These are phyloP conservation scores for Fusarium sp. DNA, from an alignment of 2,329 filamentous ascomycete genomes.

Conservation along the genomic window DNA sequence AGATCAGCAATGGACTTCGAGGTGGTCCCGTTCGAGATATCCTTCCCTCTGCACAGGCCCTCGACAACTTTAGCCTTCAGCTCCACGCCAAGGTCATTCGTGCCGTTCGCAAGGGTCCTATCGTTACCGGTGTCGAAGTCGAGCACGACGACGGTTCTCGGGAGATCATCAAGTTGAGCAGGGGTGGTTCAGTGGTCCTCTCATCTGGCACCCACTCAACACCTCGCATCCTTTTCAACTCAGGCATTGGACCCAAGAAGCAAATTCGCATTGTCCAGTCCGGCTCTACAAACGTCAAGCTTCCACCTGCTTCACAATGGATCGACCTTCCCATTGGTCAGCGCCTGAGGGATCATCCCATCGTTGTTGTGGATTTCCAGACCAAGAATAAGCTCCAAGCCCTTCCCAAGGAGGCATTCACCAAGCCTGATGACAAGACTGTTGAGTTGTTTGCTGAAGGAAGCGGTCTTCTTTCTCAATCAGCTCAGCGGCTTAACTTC, in stretches of 20 bases:
- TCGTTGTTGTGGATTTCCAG: constrained; percentile 48
- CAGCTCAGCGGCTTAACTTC: constrained; percentile 60
- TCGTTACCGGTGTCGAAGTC: constrained; percentile 75
- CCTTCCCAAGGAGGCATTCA: constrained; percentile 44
- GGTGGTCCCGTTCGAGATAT: constrained; percentile 78
- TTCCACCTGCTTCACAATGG: constrained; percentile 65
- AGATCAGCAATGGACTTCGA: constrained; percentile 75
- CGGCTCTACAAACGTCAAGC: constrained; percentile 62
- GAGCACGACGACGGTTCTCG: constrained; percentile 62
- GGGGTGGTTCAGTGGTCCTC: constrained; percentile 72
- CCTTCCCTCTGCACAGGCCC: constrained; percentile 69
- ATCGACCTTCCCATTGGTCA: constrained; percentile 70
- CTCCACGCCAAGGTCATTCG: constrained; percentile 73
- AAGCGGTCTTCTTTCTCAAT: constrained; percentile 58
- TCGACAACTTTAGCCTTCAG: constrained; percentile 74
- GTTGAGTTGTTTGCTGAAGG: constrained; percentile 52
- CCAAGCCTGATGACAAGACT: constrained; percentile 40
- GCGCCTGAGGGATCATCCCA: constrained; percentile 66
- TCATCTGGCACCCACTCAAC: constrained; percentile 76
- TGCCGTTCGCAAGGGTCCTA: constrained; percentile 72
- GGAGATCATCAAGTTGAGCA: constrained; percentile 72
- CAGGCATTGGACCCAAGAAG: constrained; percentile 73
- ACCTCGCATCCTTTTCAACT: constrained; percentile 71
- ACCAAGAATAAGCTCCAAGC: constrained; percentile 43
- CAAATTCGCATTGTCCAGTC: constrained; percentile 62